These are phyloP conservation scores for Boletus rex-veris DNA, from an alignment of 768 basidiomycete genomes.

Conservation along the genomic window DNA sequence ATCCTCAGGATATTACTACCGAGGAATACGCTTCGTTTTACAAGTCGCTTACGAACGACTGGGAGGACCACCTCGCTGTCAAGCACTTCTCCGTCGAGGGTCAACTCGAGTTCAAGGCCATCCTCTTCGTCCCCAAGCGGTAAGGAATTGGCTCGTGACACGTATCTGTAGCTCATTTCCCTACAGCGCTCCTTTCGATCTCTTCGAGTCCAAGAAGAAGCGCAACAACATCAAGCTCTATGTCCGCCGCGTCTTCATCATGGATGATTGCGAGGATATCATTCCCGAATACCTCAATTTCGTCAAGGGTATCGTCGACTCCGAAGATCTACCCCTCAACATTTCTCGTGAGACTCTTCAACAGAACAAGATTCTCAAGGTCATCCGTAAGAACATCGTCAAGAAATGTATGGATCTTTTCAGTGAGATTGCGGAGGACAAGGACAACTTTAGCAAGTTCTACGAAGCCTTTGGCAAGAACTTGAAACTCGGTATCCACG, in stretches of 20 bases:
- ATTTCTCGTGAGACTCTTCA: conserved; percentile 99
- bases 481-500: conserved; percentile 99
- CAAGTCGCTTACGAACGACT: conserved; percentile 99
- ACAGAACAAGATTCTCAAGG: conserved; percentile 99
- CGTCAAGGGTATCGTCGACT: conserved; percentile 99
- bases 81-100: conserved; percentile 99
- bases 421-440: conserved; percentile 97
- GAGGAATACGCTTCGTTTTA: conserved; percentile 98
- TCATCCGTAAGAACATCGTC: conserved; percentile 98
- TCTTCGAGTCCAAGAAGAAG: conserved; percentile 99
- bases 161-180: background rate
- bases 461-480: conserved; percentile 99
- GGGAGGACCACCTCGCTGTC: conserved; percentile 99
- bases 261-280: conserved; percentile 99
- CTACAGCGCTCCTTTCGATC: conserved; percentile 90
- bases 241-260: conserved; percentile 99
- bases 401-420: conserved; percentile 97
- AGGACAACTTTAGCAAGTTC: conserved; percentile 97
- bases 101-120: conserved; percentile 99
- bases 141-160: conserved; percentile 33
- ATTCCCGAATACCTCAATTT: conserved; percentile 99
- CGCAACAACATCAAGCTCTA: conserved; percentile 99
- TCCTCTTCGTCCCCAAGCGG: conserved; percentile 97
- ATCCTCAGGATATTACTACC: conserved; percentile 86
- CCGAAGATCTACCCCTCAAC: conserved; percentile 99